Conservation (phyloP, 192 early-diverging fungal genomes). For the Dissophora globulifera region DNA sequence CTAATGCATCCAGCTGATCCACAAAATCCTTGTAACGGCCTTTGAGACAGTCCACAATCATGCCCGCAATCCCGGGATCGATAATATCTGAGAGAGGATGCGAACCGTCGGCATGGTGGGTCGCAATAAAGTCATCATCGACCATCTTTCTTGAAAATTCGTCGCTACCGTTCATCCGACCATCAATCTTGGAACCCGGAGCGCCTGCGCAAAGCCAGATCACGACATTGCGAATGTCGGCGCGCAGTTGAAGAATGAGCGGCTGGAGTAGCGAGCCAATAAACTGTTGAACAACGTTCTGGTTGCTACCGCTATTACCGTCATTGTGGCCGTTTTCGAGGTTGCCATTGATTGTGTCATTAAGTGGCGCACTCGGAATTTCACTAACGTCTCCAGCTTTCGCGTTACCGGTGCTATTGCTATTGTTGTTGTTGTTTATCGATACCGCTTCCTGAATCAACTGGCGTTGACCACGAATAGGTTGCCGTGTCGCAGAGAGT, state of each 20-base stretch:
- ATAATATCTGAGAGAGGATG: slow-evolving; percentile 3
- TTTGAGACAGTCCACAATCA: slow-evolving; percentile 7
- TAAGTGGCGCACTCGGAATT: no score
- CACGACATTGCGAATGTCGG: slow-evolving; percentile 10
- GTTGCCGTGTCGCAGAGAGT: neutral
- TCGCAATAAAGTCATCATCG: neutral
- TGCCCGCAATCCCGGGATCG: neutral
- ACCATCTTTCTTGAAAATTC: neutral
- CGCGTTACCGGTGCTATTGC: no score
- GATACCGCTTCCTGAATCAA: no score
- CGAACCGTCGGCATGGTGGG: neutral
- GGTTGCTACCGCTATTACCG: neutral
- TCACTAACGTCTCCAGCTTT: no score
- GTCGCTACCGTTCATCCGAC: slow-evolving; percentile 2
- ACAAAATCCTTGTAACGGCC: neutral
- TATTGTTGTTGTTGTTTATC: no score
- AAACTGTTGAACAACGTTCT: neutral
- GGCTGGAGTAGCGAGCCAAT: slow-evolving; percentile 1
- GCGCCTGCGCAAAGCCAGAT: slow-evolving; percentile 5
- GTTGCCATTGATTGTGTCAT: no score
- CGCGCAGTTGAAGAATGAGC: slow-evolving; percentile 1
- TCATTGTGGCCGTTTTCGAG: no score
- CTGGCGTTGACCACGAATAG: neutral
- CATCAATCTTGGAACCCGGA: slow-evolving; percentile 3
- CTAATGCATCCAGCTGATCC: neutral